Conservation (phyloP, 2,329 filamentous ascomycete genomes). For the Periglandula ipomoeae region DNA sequence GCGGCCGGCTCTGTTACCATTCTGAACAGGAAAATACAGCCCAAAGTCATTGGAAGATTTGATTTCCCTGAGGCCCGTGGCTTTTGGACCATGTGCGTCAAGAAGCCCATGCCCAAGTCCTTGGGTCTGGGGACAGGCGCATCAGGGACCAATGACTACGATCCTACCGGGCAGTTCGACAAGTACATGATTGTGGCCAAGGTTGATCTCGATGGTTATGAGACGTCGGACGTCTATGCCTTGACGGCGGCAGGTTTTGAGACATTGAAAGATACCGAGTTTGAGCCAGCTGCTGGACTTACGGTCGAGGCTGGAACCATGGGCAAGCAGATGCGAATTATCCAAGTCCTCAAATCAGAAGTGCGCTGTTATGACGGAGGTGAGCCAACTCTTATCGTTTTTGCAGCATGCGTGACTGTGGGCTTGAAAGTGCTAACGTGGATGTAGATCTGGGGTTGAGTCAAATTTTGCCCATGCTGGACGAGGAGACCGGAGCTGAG, state of each 20-base stretch:
- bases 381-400: constrained; percentile 31
- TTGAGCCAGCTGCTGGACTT: constrained; percentile 79
- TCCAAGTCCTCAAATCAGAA: constrained; percentile 81
- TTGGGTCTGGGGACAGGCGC: constrained; percentile 38
- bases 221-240: constrained; percentile 70
- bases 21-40: constrained; percentile 69
- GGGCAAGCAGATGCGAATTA: constrained; percentile 68
- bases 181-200: constrained; percentile 79
- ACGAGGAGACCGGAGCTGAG: constrained; percentile 79
- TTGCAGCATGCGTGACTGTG: neutral
- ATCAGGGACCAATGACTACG: constrained; percentile 45
- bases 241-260: constrained; percentile 67
- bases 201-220: constrained; percentile 56
- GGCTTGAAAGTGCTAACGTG: constrained; percentile 11
- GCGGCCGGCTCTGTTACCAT: constrained; percentile 62
- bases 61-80: constrained; percentile 64
- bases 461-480: constrained; percentile 87
- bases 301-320: constrained; percentile 82
- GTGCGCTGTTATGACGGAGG: constrained; percentile 85
- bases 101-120: constrained; percentile 53
- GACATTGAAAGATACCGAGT: constrained; percentile 73
- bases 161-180: constrained; percentile 55
- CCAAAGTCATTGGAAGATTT: constrained; percentile 59
- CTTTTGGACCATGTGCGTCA: constrained; percentile 72
- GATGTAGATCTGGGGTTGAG: constrained; percentile 69